Base-by-base conservation (phyloP, 1,139 yeast species). In the Debaryomycetaceae sp. region DNA sequence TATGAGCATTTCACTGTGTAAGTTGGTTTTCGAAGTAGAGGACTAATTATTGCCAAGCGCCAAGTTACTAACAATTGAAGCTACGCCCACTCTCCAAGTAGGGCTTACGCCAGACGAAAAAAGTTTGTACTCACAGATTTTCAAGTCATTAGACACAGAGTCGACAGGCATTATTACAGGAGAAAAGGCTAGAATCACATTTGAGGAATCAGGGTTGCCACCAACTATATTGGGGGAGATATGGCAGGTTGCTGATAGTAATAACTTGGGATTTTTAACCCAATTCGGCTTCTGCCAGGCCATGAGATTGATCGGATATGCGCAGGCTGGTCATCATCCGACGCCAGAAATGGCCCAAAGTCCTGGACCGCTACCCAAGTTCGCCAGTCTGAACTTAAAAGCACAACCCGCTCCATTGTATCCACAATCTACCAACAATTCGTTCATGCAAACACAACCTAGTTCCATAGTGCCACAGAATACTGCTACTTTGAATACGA, bases 191-290 rank as follows among this genome's bases (percentile, higher is more conserved):
- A 79, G 95, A 53, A 75, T 87, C 7, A 75, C 95, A 5, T 83
- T 95, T 54, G 96, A 91, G 57, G 86, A 87, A 49, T 84, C 96
- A 2, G 95, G 96, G 0, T 75, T 93, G 44, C 84, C 95, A 6
- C 85, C 95, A 3, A 75, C 82, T 17, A 70, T 80, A 35, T 72
- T 93, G 42, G 97, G 97, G 5, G 95, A 90, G 63, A 84, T 95
- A 49, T 95, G 99, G 99, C 95, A 88, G 62, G 63, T 87, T 40
- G 91, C 96, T 13, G 99, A 93, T 66, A 77, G 80, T 17, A 84
- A 83, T 50, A 90, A 89, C 66, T 76, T 83, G 53, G 99, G 99
- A 0, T 87, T 85, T 60, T 73, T 95, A 53, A 85, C 87, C 54
- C 90, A 84, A 59, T 75, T 78, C 50, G 93, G 93, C 24, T 95